Evolutionary conservation across 83 land plant species (phyloP), one percentile per base, ranked within the genome.

Genomic region (Picea engelmannii): DNA sequence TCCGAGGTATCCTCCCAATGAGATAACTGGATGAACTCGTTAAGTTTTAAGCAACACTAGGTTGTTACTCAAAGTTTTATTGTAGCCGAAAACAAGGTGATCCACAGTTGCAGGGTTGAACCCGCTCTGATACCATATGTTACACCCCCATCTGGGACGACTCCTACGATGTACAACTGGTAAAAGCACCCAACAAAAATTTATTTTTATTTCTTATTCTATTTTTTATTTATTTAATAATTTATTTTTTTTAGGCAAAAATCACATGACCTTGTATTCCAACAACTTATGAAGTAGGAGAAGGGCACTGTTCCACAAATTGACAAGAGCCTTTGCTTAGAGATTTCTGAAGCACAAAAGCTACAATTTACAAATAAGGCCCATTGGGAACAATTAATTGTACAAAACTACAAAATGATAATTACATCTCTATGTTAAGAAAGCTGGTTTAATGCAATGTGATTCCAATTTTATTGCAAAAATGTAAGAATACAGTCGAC

Each of bases 401-500:
- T 73, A 73, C 77, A 73, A 73, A 49, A 47, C 77, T 73, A 21
- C 59, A 73, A 42, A 12, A 47, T 40, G 5, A 47, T 73, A 73
- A 73, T 42, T 44, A 52, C n/a, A 17, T 25, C 59, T 55, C 15
- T 55, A 52, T 24, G 49, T 47, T 52, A 47, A 10, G 77, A 73
- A 44, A 12, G 49, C n/a, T 47, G 15, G 21, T 42, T 44, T 70
- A 44, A 44, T 70, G 40, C 59, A 47, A 11, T 73, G 40, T 21
- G 25, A 73, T 12, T 73, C 77, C 11, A 31, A 44, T 49, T 42
- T 23, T 42, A 73, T 44, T 23, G 55, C 11, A 73, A 73, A 73
- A 47, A 47, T 73, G 77, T 73, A 73, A 4, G 42, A 73, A 73
- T 47, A 73, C 23, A 73, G 21, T 73, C 47, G 49, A 73, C 77